Conservation (phyloP, 257 asterid species). For the Solanum appendiculatum region DNA sequence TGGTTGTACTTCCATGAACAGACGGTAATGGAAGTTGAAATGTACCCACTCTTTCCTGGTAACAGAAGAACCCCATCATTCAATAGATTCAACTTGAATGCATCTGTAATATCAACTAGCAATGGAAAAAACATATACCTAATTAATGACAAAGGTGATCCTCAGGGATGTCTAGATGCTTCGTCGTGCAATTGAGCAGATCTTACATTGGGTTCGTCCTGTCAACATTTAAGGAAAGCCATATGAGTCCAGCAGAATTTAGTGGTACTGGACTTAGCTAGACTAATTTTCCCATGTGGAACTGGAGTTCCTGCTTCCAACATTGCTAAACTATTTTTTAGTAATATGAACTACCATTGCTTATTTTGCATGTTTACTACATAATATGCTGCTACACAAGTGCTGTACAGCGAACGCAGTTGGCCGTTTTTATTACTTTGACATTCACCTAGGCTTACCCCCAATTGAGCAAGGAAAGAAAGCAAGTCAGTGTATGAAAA, state of each 20-base stretch:
- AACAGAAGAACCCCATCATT: not conserved
- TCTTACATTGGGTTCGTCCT: conserved; percentile 83
- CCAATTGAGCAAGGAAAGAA: not conserved
- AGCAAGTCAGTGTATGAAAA: not conserved
- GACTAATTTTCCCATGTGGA: not conserved
- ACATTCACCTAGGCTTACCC: not conserved
- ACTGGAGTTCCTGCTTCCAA: not conserved
- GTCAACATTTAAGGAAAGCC: conserved; percentile 8
- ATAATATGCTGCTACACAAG: not conserved
- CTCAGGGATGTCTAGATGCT: conserved; percentile 66
- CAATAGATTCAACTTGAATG: not conserved
- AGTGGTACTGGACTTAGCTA: not conserved
- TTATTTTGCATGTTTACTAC: not conserved
- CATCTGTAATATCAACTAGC: not conserved
- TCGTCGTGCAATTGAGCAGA: conserved; percentile 79
- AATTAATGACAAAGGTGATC: conserved; percentile 5
- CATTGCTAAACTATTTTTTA: not conserved
- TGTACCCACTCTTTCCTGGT: not conserved
- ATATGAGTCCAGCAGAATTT: not conserved
- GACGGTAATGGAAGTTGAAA: not conserved
- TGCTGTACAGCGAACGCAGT: not conserved
- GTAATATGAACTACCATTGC: not conserved
- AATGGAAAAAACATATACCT: not conserved
- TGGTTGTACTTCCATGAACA: not conserved
- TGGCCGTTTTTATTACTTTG: not conserved